A percentile compares a stretch with the other conserved stretches of the same genome.
phyloP scores from a whole-genome alignment of 495 filamentous ascomycete genomes.

The Tuber aestivum region DNA sequence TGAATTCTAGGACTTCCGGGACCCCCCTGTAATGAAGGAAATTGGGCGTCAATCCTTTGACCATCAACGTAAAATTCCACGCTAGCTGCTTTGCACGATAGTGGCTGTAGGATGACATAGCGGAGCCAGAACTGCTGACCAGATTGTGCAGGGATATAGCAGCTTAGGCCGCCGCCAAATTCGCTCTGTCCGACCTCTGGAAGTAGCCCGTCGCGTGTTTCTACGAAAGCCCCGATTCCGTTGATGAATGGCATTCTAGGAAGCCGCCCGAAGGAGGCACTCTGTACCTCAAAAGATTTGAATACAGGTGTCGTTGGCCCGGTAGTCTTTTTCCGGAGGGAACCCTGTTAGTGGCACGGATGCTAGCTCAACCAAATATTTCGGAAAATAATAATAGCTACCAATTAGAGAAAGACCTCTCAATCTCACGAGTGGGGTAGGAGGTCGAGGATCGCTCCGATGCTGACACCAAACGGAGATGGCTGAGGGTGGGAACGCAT shows the following conservation, averaged over 20 bases:
- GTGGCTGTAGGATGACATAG: slow-evolving; percentile 27
- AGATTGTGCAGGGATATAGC: slow-evolving; percentile 34
- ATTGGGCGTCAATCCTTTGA: slow-evolving; percentile 35
- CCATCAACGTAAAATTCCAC: slow-evolving; percentile 39
- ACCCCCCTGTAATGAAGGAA: slow-evolving; percentile 13
- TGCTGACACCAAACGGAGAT: not conserved
- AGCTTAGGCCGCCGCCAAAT: slow-evolving; percentile 33
- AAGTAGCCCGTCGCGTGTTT: slow-evolving; percentile 32
- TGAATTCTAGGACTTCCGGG: slow-evolving; percentile 16
- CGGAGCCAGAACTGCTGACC: slow-evolving; percentile 38
- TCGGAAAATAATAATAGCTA: not conserved
- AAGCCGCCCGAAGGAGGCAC: not conserved
- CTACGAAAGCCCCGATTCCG: slow-evolving; percentile 27
- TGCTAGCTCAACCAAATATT: not conserved
- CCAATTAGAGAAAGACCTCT: not conserved
- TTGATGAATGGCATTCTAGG: slow-evolving; percentile 37
- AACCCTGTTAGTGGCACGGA: not conserved
- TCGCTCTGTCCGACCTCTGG: slow-evolving; percentile 23
- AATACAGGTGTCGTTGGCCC: not conserved
- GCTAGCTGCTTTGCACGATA: slow-evolving; percentile 22
- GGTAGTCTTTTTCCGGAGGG: not conserved
- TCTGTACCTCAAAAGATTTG: not conserved
- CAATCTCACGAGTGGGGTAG: not conserved
- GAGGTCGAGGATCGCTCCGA: not conserved
- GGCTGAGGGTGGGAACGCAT: not conserved